Evolutionary conservation across 176 grass and related monocot genomes (phyloP).

Genomic region (Chloris gayana): DNA sequence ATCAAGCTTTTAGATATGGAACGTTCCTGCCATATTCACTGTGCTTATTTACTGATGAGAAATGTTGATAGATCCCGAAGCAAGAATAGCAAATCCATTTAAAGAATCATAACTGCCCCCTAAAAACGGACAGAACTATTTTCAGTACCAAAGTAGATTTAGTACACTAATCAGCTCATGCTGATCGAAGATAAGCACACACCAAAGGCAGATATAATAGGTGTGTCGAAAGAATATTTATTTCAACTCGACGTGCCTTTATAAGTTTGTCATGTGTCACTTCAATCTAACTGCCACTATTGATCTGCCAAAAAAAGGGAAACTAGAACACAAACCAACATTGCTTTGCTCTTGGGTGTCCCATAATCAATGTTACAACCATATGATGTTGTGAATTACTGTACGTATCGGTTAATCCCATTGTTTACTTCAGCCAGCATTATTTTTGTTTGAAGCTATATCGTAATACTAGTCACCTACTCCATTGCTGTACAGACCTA

Average conservation of each 20-base stretch:
- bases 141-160: background rate
- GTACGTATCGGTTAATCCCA: background rate
- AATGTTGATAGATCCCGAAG: background rate
- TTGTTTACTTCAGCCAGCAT: background rate
- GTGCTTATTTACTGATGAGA: background rate
- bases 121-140: background rate
- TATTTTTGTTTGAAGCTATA: background rate
- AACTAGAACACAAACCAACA: background rate
- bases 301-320: background rate
- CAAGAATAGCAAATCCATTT: background rate
- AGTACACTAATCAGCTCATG: background rate
- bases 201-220: conserved; percentile 1
- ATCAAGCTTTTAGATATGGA: background rate
- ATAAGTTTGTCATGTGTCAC: background rate
- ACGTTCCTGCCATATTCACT: conserved; percentile 5
- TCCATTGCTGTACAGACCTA: conserved; percentile 56
- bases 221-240: background rate
- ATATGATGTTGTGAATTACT: background rate
- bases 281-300: background rate
- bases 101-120: background rate
- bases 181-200: background rate
- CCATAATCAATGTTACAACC: background rate
- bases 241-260: background rate
- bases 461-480: background rate
- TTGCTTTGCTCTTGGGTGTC: background rate